These are phyloP conservation scores for Penicillium mononematosum DNA, from an alignment of 495 filamentous ascomycete genomes.

Conservation along the genomic window DNA sequence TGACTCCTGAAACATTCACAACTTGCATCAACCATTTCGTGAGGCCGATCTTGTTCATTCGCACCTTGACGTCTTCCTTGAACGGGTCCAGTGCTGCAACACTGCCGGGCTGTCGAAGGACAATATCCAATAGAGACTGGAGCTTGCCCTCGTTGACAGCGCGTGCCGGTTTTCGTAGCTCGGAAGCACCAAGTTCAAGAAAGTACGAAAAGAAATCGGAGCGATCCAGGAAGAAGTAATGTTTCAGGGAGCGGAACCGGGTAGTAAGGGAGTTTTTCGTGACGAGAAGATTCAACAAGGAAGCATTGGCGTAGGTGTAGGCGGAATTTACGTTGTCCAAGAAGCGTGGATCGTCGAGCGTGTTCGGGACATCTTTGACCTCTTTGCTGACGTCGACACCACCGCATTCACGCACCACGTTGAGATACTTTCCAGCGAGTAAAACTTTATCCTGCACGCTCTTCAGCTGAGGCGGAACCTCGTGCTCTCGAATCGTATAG, in stretches of 20 bases:
- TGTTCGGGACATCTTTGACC: constrained; percentile 82
- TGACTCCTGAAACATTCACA: constrained; percentile 90
- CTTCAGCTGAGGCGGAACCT: constrained; percentile 90
- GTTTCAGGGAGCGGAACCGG: constrained; percentile 84
- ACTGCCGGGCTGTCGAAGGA: constrained; percentile 90
- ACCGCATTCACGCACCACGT: constrained; percentile 94
- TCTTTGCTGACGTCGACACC: constrained; percentile 92
- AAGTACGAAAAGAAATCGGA: constrained; percentile 99
- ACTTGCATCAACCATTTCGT: constrained; percentile 93
- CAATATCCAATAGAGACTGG: constrained; percentile 90
- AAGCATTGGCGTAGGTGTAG: constrained; percentile 93
- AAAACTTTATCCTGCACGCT: constrained; percentile 91
- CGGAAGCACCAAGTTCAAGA: constrained; percentile 82
- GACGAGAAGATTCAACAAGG: constrained; percentile 84
- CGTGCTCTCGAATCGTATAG: constrained; percentile 87
- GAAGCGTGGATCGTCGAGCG: constrained; percentile 85
- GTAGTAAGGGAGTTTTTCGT: constrained; percentile 89
- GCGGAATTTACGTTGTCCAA: constrained; percentile 93
- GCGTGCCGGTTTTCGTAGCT: constrained; percentile 83
- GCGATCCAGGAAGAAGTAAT: constrained; percentile 97
- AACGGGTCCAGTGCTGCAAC: constrained; percentile 92
- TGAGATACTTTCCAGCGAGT: constrained; percentile 94
- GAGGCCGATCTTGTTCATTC: constrained; percentile 91
- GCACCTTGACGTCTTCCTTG: constrained; percentile 95
- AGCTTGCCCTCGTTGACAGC: constrained; percentile 88